Evolutionary conservation across 140 eudicot species (phyloP).

Genomic region (Erigeron philadelphicus): DNA sequence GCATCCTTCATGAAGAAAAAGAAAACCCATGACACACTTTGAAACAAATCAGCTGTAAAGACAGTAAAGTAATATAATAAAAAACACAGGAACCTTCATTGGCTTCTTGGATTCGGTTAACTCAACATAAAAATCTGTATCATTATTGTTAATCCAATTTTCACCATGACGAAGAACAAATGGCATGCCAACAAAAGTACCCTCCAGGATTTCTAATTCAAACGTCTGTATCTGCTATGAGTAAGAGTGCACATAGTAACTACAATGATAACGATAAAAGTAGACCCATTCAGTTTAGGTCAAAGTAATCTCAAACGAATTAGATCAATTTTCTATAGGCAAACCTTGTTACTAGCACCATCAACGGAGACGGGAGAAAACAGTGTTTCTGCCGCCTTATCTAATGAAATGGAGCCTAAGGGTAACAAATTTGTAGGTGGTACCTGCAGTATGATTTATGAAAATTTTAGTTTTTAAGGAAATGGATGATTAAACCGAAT

Average conservation of each 20-base stretch:
- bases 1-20: conserved; percentile 44
- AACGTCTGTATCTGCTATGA: conserved; percentile 44
- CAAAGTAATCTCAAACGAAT: conserved; percentile 13
- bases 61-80: neutral
- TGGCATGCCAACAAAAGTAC: conserved; percentile 78
- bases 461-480: neutral
- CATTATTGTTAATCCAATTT: conserved; percentile 71
- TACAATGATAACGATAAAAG: neutral
- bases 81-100: conserved; percentile 41
- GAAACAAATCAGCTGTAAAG: neutral
- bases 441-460: conserved; percentile 38
- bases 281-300: neutral
- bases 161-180: conserved; percentile 72
- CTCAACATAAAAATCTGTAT: conserved; percentile 79
- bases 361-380: conserved; percentile 43
- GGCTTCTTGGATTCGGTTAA: conserved; percentile 40
- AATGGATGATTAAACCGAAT: neutral
- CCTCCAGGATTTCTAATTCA: conserved; percentile 54
- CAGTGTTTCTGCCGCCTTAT: conserved; percentile 72
- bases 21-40: neutral
- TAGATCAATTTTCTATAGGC: conserved; percentile 19
- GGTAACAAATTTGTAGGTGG: conserved; percentile 70
- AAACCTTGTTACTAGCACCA: conserved; percentile 53
- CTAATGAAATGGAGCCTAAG: conserved; percentile 53
- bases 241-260: conserved; percentile 19